Evolutionary conservation across 2,329 filamentous ascomycete species (phyloP), one percentile per base, ranked within the genome.

Genomic region (Ophiostoma angusticollis): DNA sequence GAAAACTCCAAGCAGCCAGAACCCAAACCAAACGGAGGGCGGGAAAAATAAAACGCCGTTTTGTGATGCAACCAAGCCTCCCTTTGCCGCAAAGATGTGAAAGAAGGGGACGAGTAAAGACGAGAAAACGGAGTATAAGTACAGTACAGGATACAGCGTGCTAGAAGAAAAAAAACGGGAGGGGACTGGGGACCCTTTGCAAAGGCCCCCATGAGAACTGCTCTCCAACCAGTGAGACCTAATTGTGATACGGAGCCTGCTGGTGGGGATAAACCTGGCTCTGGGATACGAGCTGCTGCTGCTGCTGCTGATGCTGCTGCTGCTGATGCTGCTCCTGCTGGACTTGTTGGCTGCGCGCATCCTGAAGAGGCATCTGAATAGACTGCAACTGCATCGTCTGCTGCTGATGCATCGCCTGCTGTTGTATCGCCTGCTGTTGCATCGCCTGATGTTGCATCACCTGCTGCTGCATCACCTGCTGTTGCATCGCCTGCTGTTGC

Each of bases 281-380:
- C n/a, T n/a, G n/a, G n/a, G n/a, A n/a, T n/a, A n/a, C n/a, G n/a
- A n/a, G 27, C 29, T 35, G 28, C 12, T 40, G 37, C n/a, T 33
- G 33, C 27, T 37, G 40, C 6, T 14, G 2, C 4, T 32, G 35
- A 6, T 16, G 12, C 8, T 17, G 18, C 5, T 28, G 35, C 11
- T 37, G 35, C 14, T 32, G 31, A 23, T 18, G 25, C 11, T 23
- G 23, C 8, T 28, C 30, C 22, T 35, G 34, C 13, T 36, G 34
- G 17, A n/a, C 34, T 14, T 35, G 8, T 17, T 37, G 31, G 30
- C 14, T 24, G 12, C 35, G 39, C 11, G 22, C 39, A n/a, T 41
- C 39, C 8, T 35, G 39, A 2, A 42, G 12, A 4, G 31, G 34
- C 30, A 24, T 28, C n/a, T 40, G 32, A 31, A 40, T 40, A 5